Evolutionary conservation across 805 yeast genomes (phyloP), one percentile per base, ranked within the genome.

Genomic region (Grigorovia yakushimaensis): DNA sequence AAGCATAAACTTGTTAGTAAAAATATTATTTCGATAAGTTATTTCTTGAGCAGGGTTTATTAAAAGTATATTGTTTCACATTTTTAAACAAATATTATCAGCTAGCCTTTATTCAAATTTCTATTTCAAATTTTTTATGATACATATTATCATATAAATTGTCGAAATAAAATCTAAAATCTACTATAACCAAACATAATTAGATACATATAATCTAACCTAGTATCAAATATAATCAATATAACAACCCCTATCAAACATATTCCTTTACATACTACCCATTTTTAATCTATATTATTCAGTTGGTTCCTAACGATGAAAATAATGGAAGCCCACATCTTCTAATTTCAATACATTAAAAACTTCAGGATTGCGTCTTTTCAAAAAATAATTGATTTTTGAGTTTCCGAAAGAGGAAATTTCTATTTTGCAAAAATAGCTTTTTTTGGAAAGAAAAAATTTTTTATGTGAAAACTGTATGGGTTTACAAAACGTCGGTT

Each of bases 241-340:
- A 33, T 4, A 15, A 17, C n/a, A 33, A 33, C n/a, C n/a, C 17
- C 7, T 33, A 3, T 9, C 6, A 33, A 33, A 33, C 37, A 33
- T 33, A 46, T 46, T 20, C 30, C 36, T 30, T 38, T 50, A 81
- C 87, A 73, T 81, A 81, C 87, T 81, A 78, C 84, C 73, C 87
- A 81, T 81, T 73, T 69, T 79, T 72, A 67, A 70, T 73, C 69
- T 69, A 70, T 54, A 45, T 47, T 50, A 33, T 33, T 33, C 37
- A 33, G 37, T 33, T 33, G 37, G 37, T 33, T 33, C 37, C 37
- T 33, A 15, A 33, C 18, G n/a, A 33, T 33, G 37, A 33, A 33
- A 15, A 33, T 33, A 33, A 33, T 33, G 6, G 18, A 33, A 33
- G 17, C 37, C 7, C 37, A 17, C 37, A 33, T 15, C 17, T 33